Conservation (phyloP, 2,329 filamentous ascomycete species). For the Monilinia polystroma region DNA sequence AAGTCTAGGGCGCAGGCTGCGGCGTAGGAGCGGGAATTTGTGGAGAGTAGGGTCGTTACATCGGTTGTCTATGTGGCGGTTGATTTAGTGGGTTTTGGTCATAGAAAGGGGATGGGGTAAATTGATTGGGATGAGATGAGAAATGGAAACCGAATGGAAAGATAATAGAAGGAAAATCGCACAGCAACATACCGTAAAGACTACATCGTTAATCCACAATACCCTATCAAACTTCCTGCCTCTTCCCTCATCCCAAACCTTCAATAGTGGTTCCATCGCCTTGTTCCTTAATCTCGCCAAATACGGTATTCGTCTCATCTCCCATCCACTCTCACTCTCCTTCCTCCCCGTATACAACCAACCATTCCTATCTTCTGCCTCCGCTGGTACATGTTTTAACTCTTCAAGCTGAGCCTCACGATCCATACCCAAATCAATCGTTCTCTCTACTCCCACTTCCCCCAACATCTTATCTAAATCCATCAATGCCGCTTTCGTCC, state of each 20-base stretch:
- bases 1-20: conserved; percentile 64
- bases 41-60: conserved; percentile 54
- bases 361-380: conserved; percentile 43
- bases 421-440: conserved; percentile 28
- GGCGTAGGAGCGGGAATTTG: conserved; percentile 56
- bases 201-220: conserved; percentile 61
- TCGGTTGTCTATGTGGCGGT: conserved; percentile 48
- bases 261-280: conserved; percentile 47
- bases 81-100: not conserved
- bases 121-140: too few species aligned
- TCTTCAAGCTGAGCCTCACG: conserved; percentile 27
- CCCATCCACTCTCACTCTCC: conserved; percentile 44
- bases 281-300: conserved; percentile 63
- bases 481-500: conserved; percentile 60
- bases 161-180: not conserved
- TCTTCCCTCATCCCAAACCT: conserved; percentile 40
- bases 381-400: conserved; percentile 25
- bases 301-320: conserved; percentile 63
- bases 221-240: conserved; percentile 50
- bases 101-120: not conserved
- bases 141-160: not conserved
- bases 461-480: conserved; percentile 57
- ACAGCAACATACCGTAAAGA: conserved; percentile 51
- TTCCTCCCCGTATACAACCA: conserved; percentile 61
- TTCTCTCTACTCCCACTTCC: conserved; percentile 47